Base-by-base conservation (phyloP, 2,329 filamentous ascomycete species). In the Stachybotrys echinatus region DNA sequence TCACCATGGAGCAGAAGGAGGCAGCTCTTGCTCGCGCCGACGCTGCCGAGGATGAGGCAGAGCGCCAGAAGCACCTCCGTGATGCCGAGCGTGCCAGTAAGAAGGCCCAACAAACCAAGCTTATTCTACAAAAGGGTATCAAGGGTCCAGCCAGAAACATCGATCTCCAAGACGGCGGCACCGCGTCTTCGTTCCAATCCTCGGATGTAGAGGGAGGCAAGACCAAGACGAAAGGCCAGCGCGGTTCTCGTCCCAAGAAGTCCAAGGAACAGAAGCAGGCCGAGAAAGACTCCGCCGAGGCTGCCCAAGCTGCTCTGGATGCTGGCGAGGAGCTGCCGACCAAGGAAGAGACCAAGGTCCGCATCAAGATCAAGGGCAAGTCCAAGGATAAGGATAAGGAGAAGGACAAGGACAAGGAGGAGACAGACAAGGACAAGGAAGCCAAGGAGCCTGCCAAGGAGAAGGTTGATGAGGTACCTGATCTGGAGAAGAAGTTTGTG, bases 41-140 rank as follows among this genome's bases (percentile, higher is more conserved):
- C 51, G 82, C 85, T 48, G 88, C 89, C 3, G 81, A 88, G 55
- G 90, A 96, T 62, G 89, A 94, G 54, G 80, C 85, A 22, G 92
- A 96, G 67, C 85, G 85, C 57, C 83, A 85, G 61, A 91, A 87
- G 65, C 86, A 91, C 60, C 75, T 94, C 42, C 85, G 86, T 45
- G 92, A 95, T 61, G 92, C 92, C 20, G 89, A 95, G 61, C 87
- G 92, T 50, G 89, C 90, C 14, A 89, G 90, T 61, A 94, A 95
- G 72, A 97, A 96, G 74, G 92, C 90, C 8, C 88, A 89, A 65
- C 89, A 92, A 56, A 96, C 92, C 18, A 91, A 91, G 70, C 81
- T 89, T 53, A 88, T 94, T 45, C 76, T 96, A 44, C 89, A 94
- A 58, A 89, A 91, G 62, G 90, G 90, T 47, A 88, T 89, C 62